Conservation (phyloP, 2,329 filamentous ascomycete species). For the Sporothrix brunneoviolacea region DNA sequence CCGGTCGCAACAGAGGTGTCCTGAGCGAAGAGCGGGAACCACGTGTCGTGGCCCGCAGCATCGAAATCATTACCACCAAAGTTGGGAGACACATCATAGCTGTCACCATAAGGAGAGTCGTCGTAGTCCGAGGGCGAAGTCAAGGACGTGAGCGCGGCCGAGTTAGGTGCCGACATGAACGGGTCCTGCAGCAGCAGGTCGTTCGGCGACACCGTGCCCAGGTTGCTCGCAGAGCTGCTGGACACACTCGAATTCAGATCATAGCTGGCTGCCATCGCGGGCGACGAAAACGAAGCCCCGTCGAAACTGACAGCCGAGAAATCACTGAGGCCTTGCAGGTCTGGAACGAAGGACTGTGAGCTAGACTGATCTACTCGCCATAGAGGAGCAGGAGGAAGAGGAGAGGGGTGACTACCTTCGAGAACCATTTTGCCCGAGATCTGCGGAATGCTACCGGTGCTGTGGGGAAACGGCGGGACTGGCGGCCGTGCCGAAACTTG, state of each 20-base stretch:
- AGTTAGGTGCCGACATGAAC: slow-evolving; percentile 72
- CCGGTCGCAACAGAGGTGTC: slow-evolving; percentile 24
- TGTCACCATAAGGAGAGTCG: slow-evolving; percentile 69
- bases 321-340: slow-evolving; percentile 49
- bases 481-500: slow-evolving; percentile 54
- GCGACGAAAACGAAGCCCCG: slow-evolving; percentile 49
- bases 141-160: slow-evolving; percentile 71
- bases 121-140: slow-evolving; percentile 77
- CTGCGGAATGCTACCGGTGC: slow-evolving; percentile 26
- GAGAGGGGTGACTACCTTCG: slow-evolving; percentile 39
- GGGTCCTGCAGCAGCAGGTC: slow-evolving; percentile 67
- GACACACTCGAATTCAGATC: slow-evolving; percentile 38
- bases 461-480: slow-evolving; percentile 64
- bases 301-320: slow-evolving; percentile 46
- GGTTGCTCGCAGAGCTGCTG: slow-evolving; percentile 45
- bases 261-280: slow-evolving; percentile 43
- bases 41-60: slow-evolving; percentile 46
- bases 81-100: slow-evolving; percentile 72
- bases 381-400: slow-evolving; percentile 15
- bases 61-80: slow-evolving; percentile 57
- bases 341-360: slow-evolving; percentile 36
- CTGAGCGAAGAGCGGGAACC: slow-evolving; percentile 69
- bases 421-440: slow-evolving; percentile 43
- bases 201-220: slow-evolving; percentile 75
- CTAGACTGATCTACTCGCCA: too few species aligned